Evolutionary conservation across 331 rosid genomes (phyloP).

Genomic region (Quercus phellos): DNA sequence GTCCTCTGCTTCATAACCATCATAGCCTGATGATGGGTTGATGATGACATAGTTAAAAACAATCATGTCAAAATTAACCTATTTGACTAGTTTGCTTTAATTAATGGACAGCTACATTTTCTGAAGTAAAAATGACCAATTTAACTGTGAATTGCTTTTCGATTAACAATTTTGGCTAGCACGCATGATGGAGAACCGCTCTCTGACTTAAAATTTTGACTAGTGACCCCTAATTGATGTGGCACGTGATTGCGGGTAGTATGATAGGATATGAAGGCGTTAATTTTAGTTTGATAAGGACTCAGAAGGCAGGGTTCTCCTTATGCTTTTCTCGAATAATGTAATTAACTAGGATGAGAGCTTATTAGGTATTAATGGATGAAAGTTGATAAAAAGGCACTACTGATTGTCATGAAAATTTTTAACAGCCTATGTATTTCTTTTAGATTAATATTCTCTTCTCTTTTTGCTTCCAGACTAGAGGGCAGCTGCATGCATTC

Average conservation of each 20-base stretch:
- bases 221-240: neutral
- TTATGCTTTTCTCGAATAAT: neutral
- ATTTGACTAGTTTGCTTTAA: neutral
- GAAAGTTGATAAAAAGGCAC: neutral
- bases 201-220: neutral
- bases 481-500: slow-evolving; percentile 11
- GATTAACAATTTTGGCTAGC: neutral
- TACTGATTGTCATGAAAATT: neutral
- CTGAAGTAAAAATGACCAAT: neutral
- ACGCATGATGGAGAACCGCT: neutral
- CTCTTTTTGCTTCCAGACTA: neutral
- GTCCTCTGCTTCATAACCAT: neutral
- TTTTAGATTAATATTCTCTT: neutral
- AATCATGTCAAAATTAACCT: neutral
- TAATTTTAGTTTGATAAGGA: neutral
- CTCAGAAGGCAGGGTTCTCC: neutral
- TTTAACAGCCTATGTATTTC: neutral
- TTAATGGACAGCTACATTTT: neutral
- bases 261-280: neutral
- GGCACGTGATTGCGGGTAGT: neutral
- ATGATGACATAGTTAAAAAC: neutral
- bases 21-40: neutral
- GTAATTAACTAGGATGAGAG: neutral
- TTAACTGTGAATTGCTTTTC: neutral
- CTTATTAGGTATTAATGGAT: neutral